Evolutionary conservation across 2,329 filamentous ascomycete genomes (phyloP).

Genomic region (Lomentospora prolificans): DNA sequence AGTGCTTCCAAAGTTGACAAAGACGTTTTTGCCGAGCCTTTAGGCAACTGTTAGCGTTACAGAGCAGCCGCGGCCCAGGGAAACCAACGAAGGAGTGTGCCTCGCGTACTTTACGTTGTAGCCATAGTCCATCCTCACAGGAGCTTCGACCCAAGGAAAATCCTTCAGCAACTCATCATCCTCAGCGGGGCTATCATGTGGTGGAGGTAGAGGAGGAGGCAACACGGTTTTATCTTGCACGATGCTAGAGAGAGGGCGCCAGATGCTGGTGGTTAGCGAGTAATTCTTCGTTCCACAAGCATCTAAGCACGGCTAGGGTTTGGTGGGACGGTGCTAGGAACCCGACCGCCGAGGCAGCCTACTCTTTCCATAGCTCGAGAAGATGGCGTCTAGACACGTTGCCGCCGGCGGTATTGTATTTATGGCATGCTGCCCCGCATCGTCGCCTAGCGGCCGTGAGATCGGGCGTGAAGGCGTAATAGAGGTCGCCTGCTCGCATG

Average conservation of each 20-base stretch:
- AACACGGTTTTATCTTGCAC: conserved; percentile 52
- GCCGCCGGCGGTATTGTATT: conserved; percentile 51
- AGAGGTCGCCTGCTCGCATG: conserved; percentile 62
- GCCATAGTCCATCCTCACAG: conserved; percentile 68
- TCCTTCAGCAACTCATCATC: conserved; percentile 56
- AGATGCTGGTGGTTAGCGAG: neutral
- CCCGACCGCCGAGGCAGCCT: too few species aligned
- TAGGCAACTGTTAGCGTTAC: neutral
- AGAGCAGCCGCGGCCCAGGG: neutral
- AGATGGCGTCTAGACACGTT: conserved; percentile 50
- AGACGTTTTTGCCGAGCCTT: conserved; percentile 59
- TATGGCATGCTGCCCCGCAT: conserved; percentile 49
- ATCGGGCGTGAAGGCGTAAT: conserved; percentile 62
- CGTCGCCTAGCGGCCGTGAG: conserved; percentile 53
- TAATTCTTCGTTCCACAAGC: conserved; percentile 14
- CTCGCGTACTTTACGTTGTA: conserved; percentile 51
- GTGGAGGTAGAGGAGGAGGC: conserved; percentile 48
- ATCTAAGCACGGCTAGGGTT: too few species aligned
- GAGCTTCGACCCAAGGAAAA: conserved; percentile 59
- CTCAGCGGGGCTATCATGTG: conserved; percentile 34
- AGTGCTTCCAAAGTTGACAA: conserved; percentile 63
- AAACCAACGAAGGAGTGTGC: neutral
- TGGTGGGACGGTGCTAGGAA: too few species aligned
- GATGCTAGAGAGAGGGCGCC: conserved; percentile 28
- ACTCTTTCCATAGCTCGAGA: conserved; percentile 64